These are phyloP conservation scores for Leccinum pachyderme DNA, from an alignment of 1,284 basidiomycete genomes.

Conservation along the genomic window DNA sequence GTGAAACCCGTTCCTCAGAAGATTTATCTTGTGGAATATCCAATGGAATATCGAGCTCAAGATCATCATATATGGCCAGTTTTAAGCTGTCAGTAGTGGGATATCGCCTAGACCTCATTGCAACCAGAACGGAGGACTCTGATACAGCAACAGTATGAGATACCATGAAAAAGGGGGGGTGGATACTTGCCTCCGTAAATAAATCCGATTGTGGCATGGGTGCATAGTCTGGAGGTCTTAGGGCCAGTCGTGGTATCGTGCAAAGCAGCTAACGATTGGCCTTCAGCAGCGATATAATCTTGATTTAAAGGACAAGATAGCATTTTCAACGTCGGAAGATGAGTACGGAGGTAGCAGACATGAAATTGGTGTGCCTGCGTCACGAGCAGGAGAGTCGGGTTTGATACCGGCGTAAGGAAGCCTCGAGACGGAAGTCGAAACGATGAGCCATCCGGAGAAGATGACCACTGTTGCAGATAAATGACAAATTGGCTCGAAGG, in stretches of 20 bases:
- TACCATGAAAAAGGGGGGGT: neutral
- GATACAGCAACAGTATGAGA: conserved; percentile 12
- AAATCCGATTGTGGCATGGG: conserved; percentile 60
- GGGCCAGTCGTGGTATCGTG: conserved; percentile 37
- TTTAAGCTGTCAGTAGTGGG: conserved; percentile 36
- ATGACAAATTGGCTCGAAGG: neutral
- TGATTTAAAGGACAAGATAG: conserved; percentile 49
- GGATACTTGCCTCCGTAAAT: conserved; percentile 54
- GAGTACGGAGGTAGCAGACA: conserved; percentile 49
- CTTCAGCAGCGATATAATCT: conserved; percentile 36
- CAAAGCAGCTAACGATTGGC: conserved; percentile 24
- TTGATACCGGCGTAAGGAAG: conserved; percentile 48
- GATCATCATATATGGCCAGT: conserved; percentile 36
- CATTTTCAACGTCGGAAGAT: conserved; percentile 39
- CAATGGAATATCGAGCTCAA: conserved; percentile 46
- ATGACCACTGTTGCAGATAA: conserved; percentile 44
- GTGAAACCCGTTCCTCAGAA: conserved; percentile 33
- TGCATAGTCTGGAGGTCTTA: conserved; percentile 50
- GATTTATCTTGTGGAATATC: conserved; percentile 31
- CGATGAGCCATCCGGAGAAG: conserved; percentile 39
- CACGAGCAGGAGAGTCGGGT: conserved; percentile 52
- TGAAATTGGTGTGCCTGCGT: conserved; percentile 54
- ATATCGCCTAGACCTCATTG: conserved; percentile 55
- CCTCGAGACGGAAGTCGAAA: conserved; percentile 53
- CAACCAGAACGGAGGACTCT: conserved; percentile 64